Percentiles rank a stretch among this genome's conserved stretches.
These are phyloP conservation scores for Rhodomyrtus tomentosa DNA, from an alignment of 345 rosid genomes.

Conservation along the genomic window DNA sequence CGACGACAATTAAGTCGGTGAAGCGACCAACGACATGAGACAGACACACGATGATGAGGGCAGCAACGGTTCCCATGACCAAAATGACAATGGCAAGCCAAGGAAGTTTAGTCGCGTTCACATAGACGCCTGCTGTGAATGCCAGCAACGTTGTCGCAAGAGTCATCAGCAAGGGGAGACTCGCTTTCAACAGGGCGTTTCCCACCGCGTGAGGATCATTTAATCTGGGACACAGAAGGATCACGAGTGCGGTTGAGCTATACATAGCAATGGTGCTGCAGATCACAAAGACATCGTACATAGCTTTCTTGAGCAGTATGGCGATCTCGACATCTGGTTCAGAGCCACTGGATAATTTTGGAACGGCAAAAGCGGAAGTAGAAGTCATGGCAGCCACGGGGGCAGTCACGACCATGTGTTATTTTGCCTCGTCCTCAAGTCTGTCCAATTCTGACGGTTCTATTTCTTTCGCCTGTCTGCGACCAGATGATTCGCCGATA, in stretches of 20 bases:
- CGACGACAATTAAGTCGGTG: background rate
- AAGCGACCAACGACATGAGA: background rate
- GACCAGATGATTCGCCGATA: background rate
- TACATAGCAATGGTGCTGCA: fast-evolving
- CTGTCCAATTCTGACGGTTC: background rate
- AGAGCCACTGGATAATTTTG: background rate
- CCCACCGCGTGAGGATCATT: background rate
- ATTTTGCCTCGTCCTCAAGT: fast-evolving
- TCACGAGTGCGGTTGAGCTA: background rate
- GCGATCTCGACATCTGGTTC: fast-evolving
- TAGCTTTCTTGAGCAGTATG: background rate
- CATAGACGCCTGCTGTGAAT: background rate
- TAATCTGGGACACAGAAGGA: background rate
- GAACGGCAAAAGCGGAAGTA: fast-evolving
- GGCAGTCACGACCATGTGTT: fast-evolving
- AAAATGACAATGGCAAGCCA: background rate
- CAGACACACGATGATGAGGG: background rate
- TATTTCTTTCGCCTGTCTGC: background rate
- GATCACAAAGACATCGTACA: background rate
- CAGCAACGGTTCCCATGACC: background rate
- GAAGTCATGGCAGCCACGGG: background rate
- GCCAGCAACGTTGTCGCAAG: background rate
- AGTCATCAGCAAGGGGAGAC: background rate
- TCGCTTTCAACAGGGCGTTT: background rate
- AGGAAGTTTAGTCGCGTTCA: background rate